A percentile compares a stretch with the other conserved stretches of the same genome.
phyloP scores from a whole-genome alignment of 768 basidiomycete species.

The Serendipita vermifera region DNA sequence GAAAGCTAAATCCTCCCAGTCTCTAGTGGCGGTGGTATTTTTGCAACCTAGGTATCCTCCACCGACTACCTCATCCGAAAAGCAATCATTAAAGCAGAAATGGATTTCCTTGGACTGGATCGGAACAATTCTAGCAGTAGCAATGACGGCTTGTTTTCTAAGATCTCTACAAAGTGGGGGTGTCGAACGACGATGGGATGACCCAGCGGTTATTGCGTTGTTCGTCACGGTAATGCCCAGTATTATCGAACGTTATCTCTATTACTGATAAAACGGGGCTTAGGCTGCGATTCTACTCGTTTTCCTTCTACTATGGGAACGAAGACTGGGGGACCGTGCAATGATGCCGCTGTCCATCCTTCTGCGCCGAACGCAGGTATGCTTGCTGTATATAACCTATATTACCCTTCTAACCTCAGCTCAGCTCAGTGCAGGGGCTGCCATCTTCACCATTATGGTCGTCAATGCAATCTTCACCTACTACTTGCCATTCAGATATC shows the following conservation, averaged over 20 bases:
- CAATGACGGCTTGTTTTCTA: neutral
- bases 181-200: neutral
- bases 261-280: neutral
- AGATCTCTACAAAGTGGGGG: neutral
- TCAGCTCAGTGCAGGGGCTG: neutral
- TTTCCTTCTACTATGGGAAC: slow-evolving; percentile 24
- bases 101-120: slow-evolving; percentile 7
- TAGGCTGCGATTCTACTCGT: slow-evolving; percentile 18
- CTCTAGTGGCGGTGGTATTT: neutral
- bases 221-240: neutral
- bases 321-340: slow-evolving; percentile 23
- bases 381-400: neutral
- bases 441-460: neutral
- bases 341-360: slow-evolving; percentile 27
- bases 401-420: neutral
- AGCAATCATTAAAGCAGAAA: neutral
- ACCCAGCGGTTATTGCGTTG: neutral
- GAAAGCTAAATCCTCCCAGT: neutral
- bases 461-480: slow-evolving; percentile 10
- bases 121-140: neutral
- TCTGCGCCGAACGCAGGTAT: slow-evolving; percentile 16
- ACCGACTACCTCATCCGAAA: neutral
- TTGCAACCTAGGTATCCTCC: neutral
- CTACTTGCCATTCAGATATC: slow-evolving; percentile 20
- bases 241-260: neutral